Evolutionary conservation across 805 yeast species (phyloP).

Genomic region (Torulaspora franciscae): DNA sequence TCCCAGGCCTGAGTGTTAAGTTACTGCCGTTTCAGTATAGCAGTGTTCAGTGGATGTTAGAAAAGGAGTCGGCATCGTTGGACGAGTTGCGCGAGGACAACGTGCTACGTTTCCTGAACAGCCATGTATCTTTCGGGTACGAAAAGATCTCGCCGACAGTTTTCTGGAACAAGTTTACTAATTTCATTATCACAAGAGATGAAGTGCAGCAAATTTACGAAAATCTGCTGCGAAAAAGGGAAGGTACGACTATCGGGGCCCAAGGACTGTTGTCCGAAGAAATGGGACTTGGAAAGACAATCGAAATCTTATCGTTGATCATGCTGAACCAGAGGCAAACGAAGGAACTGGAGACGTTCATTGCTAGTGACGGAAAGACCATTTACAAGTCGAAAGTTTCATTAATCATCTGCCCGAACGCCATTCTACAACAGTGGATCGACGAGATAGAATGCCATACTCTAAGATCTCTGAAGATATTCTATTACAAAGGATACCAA

Average conservation of each 20-base stretch:
- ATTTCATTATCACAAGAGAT: slow-evolving; percentile 20
- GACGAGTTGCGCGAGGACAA: slow-evolving; percentile 3
- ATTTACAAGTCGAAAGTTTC: slow-evolving; percentile 57
- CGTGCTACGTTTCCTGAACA: slow-evolving; percentile 23
- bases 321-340: slow-evolving; percentile 50
- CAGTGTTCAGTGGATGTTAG: slow-evolving; percentile 34
- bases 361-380: slow-evolving; percentile 22
- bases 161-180: slow-evolving; percentile 36
- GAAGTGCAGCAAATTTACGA: slow-evolving; percentile 20
- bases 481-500: slow-evolving; percentile 57
- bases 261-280: slow-evolving; percentile 82
- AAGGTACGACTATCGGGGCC: slow-evolving; percentile 14
- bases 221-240: slow-evolving; percentile 4
- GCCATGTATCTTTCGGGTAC: slow-evolving; percentile 30
- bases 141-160: slow-evolving; percentile 15
- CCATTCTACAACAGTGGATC: slow-evolving; percentile 82
- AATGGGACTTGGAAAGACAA: slow-evolving; percentile 96
- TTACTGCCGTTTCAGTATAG: slow-evolving; percentile 32
- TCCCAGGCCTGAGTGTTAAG: slow-evolving; percentile 13
- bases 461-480: slow-evolving; percentile 44
- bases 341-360: slow-evolving; percentile 6
- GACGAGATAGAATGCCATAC: slow-evolving; percentile 55
- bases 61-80: slow-evolving; percentile 18
- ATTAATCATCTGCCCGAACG: slow-evolving; percentile 77
- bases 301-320: slow-evolving; percentile 69